Base-by-base conservation (phyloP, 2,329 filamentous ascomycete genomes). In the Trichophyton benhamiae region DNA sequence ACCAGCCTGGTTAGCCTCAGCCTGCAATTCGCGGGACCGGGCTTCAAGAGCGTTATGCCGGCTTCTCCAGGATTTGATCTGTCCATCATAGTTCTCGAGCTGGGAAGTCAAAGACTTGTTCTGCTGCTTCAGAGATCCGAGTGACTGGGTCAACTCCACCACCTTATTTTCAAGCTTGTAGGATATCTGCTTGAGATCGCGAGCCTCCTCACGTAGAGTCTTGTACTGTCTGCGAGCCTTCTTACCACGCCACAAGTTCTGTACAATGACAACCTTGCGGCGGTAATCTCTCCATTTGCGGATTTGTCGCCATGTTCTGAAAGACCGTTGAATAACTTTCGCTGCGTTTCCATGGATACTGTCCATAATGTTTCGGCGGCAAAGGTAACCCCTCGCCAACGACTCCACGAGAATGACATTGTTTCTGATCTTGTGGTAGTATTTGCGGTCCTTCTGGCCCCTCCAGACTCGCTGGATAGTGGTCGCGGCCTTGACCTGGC, bases 121-220 rank as follows among this genome's bases (percentile, higher is more conserved):
- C 77, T 96, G 89, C 65, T 87, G 84, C 79, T 95, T 96, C 82
- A 96, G 87, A 8, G 90, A 87, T 66, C 94, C 91, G 68, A 99
- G 77, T 58, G 87, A 89, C 75, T 99, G 94, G 0, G 94, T 99
- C 70, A 99, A 83, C 78, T 99, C 94, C 65, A 99, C 90, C 65
- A 99, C 94, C 84, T 99, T 99, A 82, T 99, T 97, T 76, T 99
- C 94, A 69, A 99, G 80, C 80, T 96, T 97, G 81, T 99, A 99
- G 1, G 94, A 97, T 68, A 99, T 99, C 76, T 97, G 92, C 81
- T 97, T 97, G 74, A 99, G 83, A 79, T 99, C 95, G 71, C 94
- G 88, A 66, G 94, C 94, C 76, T 99, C 94, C 76, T 96, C 91
- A 67, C 94, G 89, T 64, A 95, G 78, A 68, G 80, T 85, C 83